Percentiles rank a stretch among this genome's conserved stretches.
Conservation (phyloP, 306 rosid species). For the barrel medic (Medicago truncatula) region MtrunA17r5.0-ANR NC_053046.1:37061501-37062000, state of each 20-base stretch:
- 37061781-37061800: slow-evolving; percentile 16
- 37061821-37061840: slow-evolving; percentile 7
- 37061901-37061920: slow-evolving; percentile 69
- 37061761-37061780: not conserved
- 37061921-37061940: slow-evolving; percentile 59
- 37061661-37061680: slow-evolving; percentile 63
- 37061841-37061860: slow-evolving; percentile 13
- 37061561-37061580: slow-evolving; percentile 9
- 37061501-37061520: slow-evolving; percentile 78
- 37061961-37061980: slow-evolving; percentile 24
- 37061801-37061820: slow-evolving; percentile 33
- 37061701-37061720: slow-evolving; percentile 57
- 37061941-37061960: slow-evolving; percentile 48
- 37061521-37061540: slow-evolving; percentile 29
- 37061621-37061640: slow-evolving; percentile 61
- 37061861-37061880: slow-evolving; percentile 63
- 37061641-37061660: slow-evolving; percentile 64
- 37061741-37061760: slow-evolving; percentile 25
- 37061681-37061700: slow-evolving; percentile 67
- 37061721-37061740: slow-evolving; percentile 38
- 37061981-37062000: slow-evolving; percentile 24
- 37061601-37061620: slow-evolving; percentile 59
- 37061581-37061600: slow-evolving; percentile 53
- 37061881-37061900: slow-evolving; percentile 50
- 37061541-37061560: slow-evolving; percentile 29